Percentiles rank a stretch among this genome's conserved stretches.
Evolutionary conservation across 2,329 filamentous ascomycete genomes (phyloP).

Genomic region (Ophiostoma sp.): DNA sequence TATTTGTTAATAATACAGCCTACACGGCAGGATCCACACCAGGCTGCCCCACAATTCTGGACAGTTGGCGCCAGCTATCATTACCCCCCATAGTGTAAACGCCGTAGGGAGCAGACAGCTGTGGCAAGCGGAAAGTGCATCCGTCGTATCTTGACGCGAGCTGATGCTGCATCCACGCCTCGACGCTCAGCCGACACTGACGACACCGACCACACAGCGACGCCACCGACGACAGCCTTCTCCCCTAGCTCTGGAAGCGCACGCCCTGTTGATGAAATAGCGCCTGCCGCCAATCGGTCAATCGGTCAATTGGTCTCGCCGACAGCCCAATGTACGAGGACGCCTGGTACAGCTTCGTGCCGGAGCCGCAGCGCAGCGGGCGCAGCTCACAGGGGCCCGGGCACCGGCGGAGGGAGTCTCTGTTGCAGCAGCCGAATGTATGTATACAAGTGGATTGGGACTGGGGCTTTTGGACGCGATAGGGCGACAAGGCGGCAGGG

Average conservation of each 20-base stretch:
- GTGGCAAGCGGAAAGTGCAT: constrained; percentile 4
- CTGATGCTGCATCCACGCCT: too few relatives aligned
- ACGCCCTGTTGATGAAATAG: neutral
- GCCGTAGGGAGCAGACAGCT: neutral
- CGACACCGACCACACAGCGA: neutral
- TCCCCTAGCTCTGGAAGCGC: neutral
- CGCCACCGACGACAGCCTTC: neutral
- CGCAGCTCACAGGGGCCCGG: constrained; percentile 41
- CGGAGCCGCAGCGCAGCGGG: constrained; percentile 52
- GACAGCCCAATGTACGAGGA: constrained; percentile 64
- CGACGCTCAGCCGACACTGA: neutral
- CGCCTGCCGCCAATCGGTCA: neutral
- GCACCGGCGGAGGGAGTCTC: constrained; percentile 62
- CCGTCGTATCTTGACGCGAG: neutral
- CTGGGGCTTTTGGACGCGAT: neutral
- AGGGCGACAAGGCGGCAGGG: neutral
- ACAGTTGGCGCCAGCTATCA: constrained; percentile 4
- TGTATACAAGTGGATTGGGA: constrained; percentile 27
- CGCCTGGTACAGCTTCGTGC: constrained; percentile 74
- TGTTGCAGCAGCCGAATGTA: constrained; percentile 63
- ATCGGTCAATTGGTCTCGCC: neutral
- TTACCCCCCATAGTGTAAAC: neutral
- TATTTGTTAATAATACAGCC: too few relatives aligned
- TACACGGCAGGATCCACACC: too few relatives aligned
- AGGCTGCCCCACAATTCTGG: neutral